These are phyloP conservation scores for Eucalyptus regnans DNA, from an alignment of 345 rosid genomes.

Conservation along the genomic window DNA sequence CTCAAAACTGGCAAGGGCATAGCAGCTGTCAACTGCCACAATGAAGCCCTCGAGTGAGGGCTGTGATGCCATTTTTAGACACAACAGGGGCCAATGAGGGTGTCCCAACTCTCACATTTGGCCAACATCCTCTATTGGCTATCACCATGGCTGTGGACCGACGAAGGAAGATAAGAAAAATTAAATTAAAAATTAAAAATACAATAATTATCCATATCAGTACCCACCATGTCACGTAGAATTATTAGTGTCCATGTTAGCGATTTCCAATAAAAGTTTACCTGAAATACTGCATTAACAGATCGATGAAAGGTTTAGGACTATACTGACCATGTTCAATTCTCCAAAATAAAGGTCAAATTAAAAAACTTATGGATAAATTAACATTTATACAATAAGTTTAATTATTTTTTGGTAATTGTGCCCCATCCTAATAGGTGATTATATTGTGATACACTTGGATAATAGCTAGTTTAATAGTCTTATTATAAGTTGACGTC, in stretches of 20 bases:
- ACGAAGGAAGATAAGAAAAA: background rate
- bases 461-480: background rate
- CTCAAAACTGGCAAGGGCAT: background rate
- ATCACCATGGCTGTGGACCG: rapidly evolving
- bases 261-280: background rate
- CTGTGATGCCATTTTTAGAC: background rate
- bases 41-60: rapidly evolving
- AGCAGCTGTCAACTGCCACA: rapidly evolving
- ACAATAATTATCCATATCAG: background rate
- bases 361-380: background rate
- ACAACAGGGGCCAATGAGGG: background rate
- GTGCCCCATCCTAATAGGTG: background rate
- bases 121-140: background rate
- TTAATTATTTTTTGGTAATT: background rate
- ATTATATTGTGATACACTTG: background rate
- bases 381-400: background rate
- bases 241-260: rapidly evolving
- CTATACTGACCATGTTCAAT: background rate
- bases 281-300: rapidly evolving
- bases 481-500: background rate
- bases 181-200: background rate
- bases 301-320: rapidly evolving
- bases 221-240: rapidly evolving
- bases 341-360: background rate
- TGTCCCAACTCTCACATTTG: background rate